Evolutionary conservation across 2,329 filamentous ascomycete genomes (phyloP), one percentile per base, ranked within the genome.

Genomic region (Huntiella abstrusa): DNA sequence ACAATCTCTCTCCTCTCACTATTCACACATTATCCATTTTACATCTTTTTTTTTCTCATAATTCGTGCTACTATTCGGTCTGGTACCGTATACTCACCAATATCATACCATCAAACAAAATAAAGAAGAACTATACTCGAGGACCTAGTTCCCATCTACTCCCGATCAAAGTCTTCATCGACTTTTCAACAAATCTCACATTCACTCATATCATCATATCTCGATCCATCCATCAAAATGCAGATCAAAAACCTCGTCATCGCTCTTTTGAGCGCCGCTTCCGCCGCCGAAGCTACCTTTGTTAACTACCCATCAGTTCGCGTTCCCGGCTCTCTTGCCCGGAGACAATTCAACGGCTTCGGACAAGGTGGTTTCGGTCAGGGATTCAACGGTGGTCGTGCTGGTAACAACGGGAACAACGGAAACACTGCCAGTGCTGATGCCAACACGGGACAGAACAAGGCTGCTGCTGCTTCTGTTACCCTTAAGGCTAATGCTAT

Each of bases 181-280:
- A 10, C 6, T 10, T 28, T 28, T 48, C 38, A 38, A 51, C 51
- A 41, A 47, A 54, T 55, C 53, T 51, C 53, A 56, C 52, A 53
- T 53, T 50, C 51, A 53, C 53, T 33, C 15, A 43, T 43, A 19
- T 33, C 28, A n/a, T 41, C 37, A 13, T 33, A 28, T 33, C 36
- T 10, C 22, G 22, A 41, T 22, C 15, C n/a, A 40, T 41, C 41
- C 19, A 47, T 52, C 62, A 69, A 54, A 41, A 75, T 74, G 71
- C 65, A 71, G 56, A 56, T 71, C 56, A 70, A 71, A 58, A 61
- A 61, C 50, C 54, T 69, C 41, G 53, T 72, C 51, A 51, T 69
- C 41, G 63, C 67, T 61, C 63, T 74, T 16, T 51, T 70, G 57
- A 65, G 70, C 58, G 55, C 70, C 51, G 58, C 63, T 43, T 60